Percentiles rank a stretch among this genome's conserved stretches.
These are phyloP conservation scores for Lineolata rhizophorae DNA, from an alignment of 495 filamentous ascomycete species.

Conservation along the genomic window DNA sequence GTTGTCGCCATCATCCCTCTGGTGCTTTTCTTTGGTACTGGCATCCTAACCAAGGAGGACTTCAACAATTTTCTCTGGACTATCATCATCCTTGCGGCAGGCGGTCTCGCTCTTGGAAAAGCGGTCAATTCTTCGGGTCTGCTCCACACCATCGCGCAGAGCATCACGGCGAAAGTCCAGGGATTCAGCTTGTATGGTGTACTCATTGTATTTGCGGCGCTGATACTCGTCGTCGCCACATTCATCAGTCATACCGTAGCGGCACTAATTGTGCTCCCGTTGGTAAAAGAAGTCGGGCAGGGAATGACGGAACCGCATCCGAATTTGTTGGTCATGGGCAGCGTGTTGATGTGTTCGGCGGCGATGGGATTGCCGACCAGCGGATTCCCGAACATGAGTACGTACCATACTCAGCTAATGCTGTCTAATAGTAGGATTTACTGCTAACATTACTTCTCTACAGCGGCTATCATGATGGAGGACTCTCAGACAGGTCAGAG, in stretches of 20 bases:
- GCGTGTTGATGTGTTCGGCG: slow-evolving; percentile 43
- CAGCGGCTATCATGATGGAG: slow-evolving; percentile 98
- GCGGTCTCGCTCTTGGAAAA: slow-evolving; percentile 81
- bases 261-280: slow-evolving; percentile 79
- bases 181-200: slow-evolving; percentile 72
- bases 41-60: slow-evolving; percentile 95
- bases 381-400: slow-evolving; percentile 99
- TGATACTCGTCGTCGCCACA: slow-evolving; percentile 86
- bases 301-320: slow-evolving; percentile 77
- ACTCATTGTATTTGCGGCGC: slow-evolving; percentile 57
- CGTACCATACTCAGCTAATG: slow-evolving; percentile 17
- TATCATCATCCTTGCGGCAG: slow-evolving; percentile 95
- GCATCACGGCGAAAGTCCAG: slow-evolving; percentile 50
- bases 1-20: slow-evolving; percentile 93
- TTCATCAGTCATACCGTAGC: slow-evolving; percentile 98
- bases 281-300: slow-evolving; percentile 68
- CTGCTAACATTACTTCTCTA: slow-evolving; percentile 1
- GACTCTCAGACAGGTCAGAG: slow-evolving; percentile 74
- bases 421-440: slow-evolving; percentile 11
- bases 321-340: slow-evolving; percentile 80
- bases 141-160: slow-evolving; percentile 64
- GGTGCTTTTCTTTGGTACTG: slow-evolving; percentile 87
- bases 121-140: slow-evolving; percentile 84
- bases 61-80: slow-evolving; percentile 99
- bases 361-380: slow-evolving; percentile 86